Evolutionary conservation across 352 stramenopile genomes (phyloP).

Genomic region (Phytophthora sojae): DNA sequence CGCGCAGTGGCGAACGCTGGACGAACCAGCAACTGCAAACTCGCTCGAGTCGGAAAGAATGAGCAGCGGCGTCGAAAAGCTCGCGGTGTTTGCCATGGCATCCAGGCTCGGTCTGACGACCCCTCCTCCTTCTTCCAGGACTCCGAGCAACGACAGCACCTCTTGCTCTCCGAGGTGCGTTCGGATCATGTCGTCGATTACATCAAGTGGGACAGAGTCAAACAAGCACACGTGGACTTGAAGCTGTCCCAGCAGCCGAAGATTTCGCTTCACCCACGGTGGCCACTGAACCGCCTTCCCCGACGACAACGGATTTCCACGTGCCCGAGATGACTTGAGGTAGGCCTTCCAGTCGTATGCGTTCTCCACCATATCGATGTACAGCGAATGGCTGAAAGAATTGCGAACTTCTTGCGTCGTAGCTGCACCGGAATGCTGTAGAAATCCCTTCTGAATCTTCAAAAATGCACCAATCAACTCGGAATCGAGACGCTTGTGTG

Average conservation of each 20-base stretch:
- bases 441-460: slow-evolving; percentile 35
- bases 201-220: slow-evolving; percentile 18
- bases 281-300: slow-evolving; percentile 22
- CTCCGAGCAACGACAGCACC: slow-evolving; percentile 21
- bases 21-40: slow-evolving; percentile 15
- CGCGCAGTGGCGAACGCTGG: slow-evolving; percentile 27
- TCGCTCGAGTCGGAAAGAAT: slow-evolving; percentile 30
- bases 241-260: slow-evolving; percentile 39
- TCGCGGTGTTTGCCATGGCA: slow-evolving; percentile 11
- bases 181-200: slow-evolving; percentile 39
- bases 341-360: slow-evolving; percentile 37
- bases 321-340: slow-evolving; percentile 15
- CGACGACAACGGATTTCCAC: background rate
- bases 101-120: slow-evolving; percentile 24
- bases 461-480: slow-evolving; percentile 26
- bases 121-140: slow-evolving; percentile 17
- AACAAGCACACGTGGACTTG: slow-evolving; percentile 47
- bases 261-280: slow-evolving; percentile 33
- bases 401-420: background rate
- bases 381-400: slow-evolving; percentile 20
- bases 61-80: slow-evolving; percentile 26
- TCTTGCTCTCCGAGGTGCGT: slow-evolving; percentile 31
- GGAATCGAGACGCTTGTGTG: slow-evolving; percentile 13
- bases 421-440: background rate
- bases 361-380: slow-evolving; percentile 44